These are phyloP conservation scores for Trichoderma orchidacearum DNA, from an alignment of 495 filamentous ascomycete species.

Conservation along the genomic window DNA sequence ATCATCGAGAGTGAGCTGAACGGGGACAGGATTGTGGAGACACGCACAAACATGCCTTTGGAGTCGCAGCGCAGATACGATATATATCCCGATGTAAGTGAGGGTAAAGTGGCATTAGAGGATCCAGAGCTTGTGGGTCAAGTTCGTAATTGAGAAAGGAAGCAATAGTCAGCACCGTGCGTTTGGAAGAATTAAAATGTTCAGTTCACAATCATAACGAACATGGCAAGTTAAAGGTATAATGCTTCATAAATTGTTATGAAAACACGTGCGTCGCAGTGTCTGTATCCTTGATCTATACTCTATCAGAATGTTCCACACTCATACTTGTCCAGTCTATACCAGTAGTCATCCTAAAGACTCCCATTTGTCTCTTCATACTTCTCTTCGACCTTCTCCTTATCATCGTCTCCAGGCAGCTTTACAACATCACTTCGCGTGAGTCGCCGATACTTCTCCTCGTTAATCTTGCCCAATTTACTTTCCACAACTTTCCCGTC, in stretches of 20 bases:
- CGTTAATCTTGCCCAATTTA: conserved; percentile 16
- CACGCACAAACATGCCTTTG: conserved; percentile 74
- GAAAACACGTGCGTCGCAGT: too few relatives aligned
- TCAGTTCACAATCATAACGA: too few relatives aligned
- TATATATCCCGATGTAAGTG: conserved; percentile 83
- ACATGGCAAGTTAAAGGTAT: too few relatives aligned
- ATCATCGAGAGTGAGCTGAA: conserved; percentile 68
- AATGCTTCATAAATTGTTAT: too few relatives aligned
- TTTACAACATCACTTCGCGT: conserved; percentile 12
- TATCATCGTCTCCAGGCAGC: conserved; percentile 11
- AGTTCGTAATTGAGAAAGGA: neutral
- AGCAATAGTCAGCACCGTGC: too few relatives aligned
- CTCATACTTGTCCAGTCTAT: neutral
- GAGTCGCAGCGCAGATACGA: conserved; percentile 81
- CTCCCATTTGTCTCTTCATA: neutral
- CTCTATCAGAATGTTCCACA: too few relatives aligned
- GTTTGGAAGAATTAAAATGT: too few relatives aligned
- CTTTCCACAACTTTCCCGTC: conserved; percentile 7
- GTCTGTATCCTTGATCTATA: too few relatives aligned
- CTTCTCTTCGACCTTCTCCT: neutral
- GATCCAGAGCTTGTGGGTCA: conserved; percentile 2
- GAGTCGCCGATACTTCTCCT: conserved; percentile 23
- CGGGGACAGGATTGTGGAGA: conserved; percentile 56
- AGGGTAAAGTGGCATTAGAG: conserved; percentile 23
- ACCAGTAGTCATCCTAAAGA: neutral